Evolutionary conservation across 768 basidiomycete species (phyloP), one percentile per base, ranked within the genome.

Genomic region (Lentinula guzmanii): DNA sequence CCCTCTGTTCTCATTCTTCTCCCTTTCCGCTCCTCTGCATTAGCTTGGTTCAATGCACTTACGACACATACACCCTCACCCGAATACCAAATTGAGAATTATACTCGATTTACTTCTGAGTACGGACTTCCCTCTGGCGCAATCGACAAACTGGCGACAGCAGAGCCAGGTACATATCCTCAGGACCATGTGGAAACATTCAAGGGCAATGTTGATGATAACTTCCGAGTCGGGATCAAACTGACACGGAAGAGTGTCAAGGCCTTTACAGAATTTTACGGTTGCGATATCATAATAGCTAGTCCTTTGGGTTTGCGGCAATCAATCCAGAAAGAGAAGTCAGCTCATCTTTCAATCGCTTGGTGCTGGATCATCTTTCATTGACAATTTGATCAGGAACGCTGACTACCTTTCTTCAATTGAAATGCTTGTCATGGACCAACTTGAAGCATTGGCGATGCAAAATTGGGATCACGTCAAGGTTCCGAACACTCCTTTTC

Each of bases 401-500:
- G 86, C 86, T 10, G 97, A 99, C 74, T 94, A 96, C 70, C 77
- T 99, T 56, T 92, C 92, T 10, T 96, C 94, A 2, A 90, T 99
- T 60, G 97, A 99, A 70, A 74, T 98, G 5, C 75, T 94, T 21
- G 75, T 98, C n/a, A 80, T 93, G 15, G 97, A 98, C 71, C 95
- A 97, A 68, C 79, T 93, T 78, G 94, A 98, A 71, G 89, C 89
- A 3, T 82, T 98, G 67, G 82, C 85, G 3, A 98, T 98, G 97
- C 97, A 98, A 76, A 99, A 99, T 68, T 99, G 97, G 97, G 95
- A 98, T 42, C 97, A 98, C 69, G 82, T 95, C 18, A 92, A 97
- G 81, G 95, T 93, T 34, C 34, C 31, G n/a, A 42, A 39, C 61
- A 18, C 37, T 56, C 28, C 48, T 31, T 42, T 13, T 39, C 9